Base-by-base conservation (phyloP, 768 basidiomycete species). In the Leucosporidium yakuticum region DNA sequence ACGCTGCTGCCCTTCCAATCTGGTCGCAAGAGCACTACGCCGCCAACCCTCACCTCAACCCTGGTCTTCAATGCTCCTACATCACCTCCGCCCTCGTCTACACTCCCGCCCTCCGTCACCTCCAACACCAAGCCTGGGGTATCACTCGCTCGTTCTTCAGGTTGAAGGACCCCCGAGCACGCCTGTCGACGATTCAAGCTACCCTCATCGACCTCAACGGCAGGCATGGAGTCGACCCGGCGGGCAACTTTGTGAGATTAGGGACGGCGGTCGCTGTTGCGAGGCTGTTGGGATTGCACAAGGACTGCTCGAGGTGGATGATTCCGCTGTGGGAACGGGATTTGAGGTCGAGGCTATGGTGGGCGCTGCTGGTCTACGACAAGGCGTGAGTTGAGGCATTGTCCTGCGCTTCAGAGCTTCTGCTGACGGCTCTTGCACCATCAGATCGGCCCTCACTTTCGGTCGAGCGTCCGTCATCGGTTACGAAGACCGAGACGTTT, bases 291-390 rank as follows among this genome's bases (percentile, higher is more conserved):
- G 56, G 56, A 12, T n/a, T 57, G 15, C 56, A 57, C 31, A 29
- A 21, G 20, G 56, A 57, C 31, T 57, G 56, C 31, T 34, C 32
- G 32, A 21, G 31, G 5, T 57, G 56, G 56, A 21, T 14, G 31
- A 17, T 57, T 25, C 56, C 56, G 19, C 4, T 23, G 32, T 57
- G 56, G 56, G 56, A 57, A 23, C 4, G 56, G 19, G 56, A 57
- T n/a, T n/a, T 57, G 53, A 54, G 53, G 53, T 54, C 25, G n/a
- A 29, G 56, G 25, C 32, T 57, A 14, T 57, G 56, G 56, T 57
- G 56, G 56, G 56, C 31, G 2, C 32, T 57, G 19, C 11, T 57
- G 11, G 32, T 34, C 32, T 57, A 57, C n/a, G 56, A 57, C 56
- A 21, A 21, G 11, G 31, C 21, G 56, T 32, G 29, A n/a, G 53